These are phyloP conservation scores for Hypocreales sp. DNA, from an alignment of 2,329 filamentous ascomycete species.

Conservation along the genomic window DNA sequence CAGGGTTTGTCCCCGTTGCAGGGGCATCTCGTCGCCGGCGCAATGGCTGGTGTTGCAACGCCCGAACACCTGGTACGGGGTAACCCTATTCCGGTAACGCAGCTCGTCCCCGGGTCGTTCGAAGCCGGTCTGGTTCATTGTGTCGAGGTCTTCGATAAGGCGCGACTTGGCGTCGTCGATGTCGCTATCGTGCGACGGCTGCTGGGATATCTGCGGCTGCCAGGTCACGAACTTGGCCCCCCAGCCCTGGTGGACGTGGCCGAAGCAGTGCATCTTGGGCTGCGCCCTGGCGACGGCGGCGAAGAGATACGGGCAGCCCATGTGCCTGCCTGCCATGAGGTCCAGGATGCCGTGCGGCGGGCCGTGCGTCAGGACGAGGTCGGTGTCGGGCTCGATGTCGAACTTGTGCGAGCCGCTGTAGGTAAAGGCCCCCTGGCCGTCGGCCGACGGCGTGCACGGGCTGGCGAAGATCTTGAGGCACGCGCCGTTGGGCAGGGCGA, in stretches of 20 bases:
- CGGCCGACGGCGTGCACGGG: conserved; percentile 23
- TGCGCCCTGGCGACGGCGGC: conserved; percentile 10
- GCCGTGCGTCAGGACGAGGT: conserved; percentile 19
- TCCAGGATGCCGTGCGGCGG: conserved; percentile 26
- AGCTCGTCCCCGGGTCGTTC: too few species aligned
- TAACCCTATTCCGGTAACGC: too few species aligned
- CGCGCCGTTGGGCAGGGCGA: conserved; percentile 24
- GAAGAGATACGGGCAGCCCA: conserved; percentile 17
- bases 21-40: conserved; percentile 10
- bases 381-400: conserved; percentile 9
- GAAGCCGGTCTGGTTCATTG: too few species aligned
- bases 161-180: conserved; percentile 28
- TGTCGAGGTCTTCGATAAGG: conserved; percentile 18
- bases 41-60: too few species aligned
- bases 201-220: conserved; percentile 13
- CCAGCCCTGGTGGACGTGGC: conserved; percentile 18
- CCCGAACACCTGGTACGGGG: too few species aligned
- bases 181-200: conserved; percentile 27
- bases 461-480: conserved; percentile 26
- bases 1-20: conserved; percentile 27
- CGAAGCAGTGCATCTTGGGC: conserved; percentile 21
- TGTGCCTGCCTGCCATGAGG: conserved; percentile 10
- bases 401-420: conserved; percentile 18
- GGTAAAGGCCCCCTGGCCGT: conserved; percentile 28
- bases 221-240: conserved; percentile 30